Evolutionary conservation across 2,329 filamentous ascomycete species (phyloP).

Genomic region (Periconia macrospinosa): DNA sequence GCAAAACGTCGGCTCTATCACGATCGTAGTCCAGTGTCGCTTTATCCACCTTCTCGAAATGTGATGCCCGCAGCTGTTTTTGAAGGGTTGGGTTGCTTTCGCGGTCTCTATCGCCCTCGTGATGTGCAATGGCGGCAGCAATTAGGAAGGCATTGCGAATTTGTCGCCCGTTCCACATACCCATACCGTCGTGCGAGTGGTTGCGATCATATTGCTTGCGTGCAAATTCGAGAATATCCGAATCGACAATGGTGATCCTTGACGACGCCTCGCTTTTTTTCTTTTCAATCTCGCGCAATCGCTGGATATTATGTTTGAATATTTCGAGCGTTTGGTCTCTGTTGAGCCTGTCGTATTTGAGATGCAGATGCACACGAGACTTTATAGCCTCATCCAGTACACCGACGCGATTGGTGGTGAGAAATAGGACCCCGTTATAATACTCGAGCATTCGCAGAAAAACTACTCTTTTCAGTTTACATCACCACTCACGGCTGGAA

Average conservation of each 20-base stretch:
- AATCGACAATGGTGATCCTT: neutral
- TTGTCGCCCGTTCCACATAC: slow-evolving; percentile 1
- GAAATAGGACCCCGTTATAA: slow-evolving; percentile 41
- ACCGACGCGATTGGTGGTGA: slow-evolving; percentile 39
- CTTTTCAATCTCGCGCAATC: neutral
- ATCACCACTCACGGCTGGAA: too few relatives aligned
- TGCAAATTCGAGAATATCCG: neutral
- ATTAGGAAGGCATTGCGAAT: slow-evolving; percentile 1
- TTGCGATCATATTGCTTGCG: neutral
- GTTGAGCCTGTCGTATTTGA: slow-evolving; percentile 32
- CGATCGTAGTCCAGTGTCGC: neutral
- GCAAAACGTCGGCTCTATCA: neutral
- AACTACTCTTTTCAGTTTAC: slow-evolving; percentile 5
- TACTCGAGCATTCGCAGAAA: slow-evolving; percentile 46
- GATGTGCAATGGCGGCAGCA: slow-evolving; percentile 1
- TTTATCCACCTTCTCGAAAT: slow-evolving; percentile 1
- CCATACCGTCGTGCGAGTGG: neutral
- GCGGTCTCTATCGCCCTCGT: neutral
- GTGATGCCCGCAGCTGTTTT: neutral
- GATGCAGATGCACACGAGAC: slow-evolving; percentile 48
- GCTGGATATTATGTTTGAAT: neutral
- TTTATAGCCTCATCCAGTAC: slow-evolving; percentile 50
- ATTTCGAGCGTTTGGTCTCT: neutral
- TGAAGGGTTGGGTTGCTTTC: neutral
- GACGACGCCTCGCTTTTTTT: neutral